Base-by-base conservation (phyloP, 2,329 filamentous ascomycete species). In the Malbranchea cinnamomea region DNA sequence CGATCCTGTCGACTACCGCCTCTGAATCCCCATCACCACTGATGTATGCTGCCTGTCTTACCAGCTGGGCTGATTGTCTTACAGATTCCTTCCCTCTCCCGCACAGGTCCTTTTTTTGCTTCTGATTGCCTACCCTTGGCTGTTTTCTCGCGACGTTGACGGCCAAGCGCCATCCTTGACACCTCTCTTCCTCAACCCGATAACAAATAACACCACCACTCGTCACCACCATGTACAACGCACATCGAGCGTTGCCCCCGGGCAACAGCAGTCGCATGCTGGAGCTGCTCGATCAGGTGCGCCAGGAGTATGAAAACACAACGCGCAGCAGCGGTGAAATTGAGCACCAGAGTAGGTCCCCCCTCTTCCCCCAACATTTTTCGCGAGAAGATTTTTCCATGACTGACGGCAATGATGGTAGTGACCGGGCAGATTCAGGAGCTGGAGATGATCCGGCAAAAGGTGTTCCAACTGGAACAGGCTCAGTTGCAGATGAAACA, bases 381-480 rank as follows among this genome's bases (percentile, higher is more conserved):
- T 26, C n/a, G 13, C 18, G 6, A 19, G 12, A 15, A 20, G n/a
- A 10, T 6, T 19, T 14, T 20, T 3, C 9, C n/a, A 6, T 26
- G 12, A 43, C 47, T 46, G 42, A 48, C 41, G 42, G 39, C 35
- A 36, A 32, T 33, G 9, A 22, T 45, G 22, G 42, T 54, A 94
- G 89, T 95, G 50, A 75, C 81, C 35, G 72, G 75, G 28, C 89
- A 98, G 54, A 78, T 94, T 41, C 78, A 87, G 48, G 89, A 98
- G 60, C 89, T 95, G 69, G 82, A 93, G 52, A 71, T 93, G 48
- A 83, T 98, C 28, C 71, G 85, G 39, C 78, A 85, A 51, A 94
- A 93, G 58, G 82, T 98, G 36, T 94, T 83, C 49, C 73, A 81
- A 45, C 74, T 98, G 54, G 89, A 98, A 56, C 84, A 91, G 52